Conservation (phyloP, 495 filamentous ascomycete genomes). For the Penicillium desertorum region DNA sequence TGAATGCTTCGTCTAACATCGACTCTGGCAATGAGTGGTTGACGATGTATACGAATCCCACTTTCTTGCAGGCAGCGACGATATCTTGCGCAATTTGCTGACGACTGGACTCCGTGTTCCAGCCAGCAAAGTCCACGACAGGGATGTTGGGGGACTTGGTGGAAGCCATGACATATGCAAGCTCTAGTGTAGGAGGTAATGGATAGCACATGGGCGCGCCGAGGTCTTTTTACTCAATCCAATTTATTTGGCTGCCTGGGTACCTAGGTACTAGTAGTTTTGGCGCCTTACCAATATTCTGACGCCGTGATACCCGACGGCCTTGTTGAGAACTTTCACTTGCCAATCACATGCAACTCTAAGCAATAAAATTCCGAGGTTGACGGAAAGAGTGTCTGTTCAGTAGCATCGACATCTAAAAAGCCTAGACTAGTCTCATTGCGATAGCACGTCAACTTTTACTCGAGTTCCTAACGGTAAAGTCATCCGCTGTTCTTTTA, state of each 20-base stretch:
- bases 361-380: conserved; percentile 8
- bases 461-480: neutral
- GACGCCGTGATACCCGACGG: too few relatives aligned
- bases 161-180: neutral
- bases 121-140: conserved; percentile 53
- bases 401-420: conserved; percentile 1
- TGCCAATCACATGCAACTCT: conserved; percentile 11
- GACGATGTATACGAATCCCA: conserved; percentile 61
- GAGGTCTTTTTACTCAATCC: too few relatives aligned
- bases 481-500: too few relatives aligned
- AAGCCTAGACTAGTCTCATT: conserved; percentile 4
- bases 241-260: too few relatives aligned
- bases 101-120: conserved; percentile 35
- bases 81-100: conserved; percentile 48
- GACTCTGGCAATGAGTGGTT: conserved; percentile 52
- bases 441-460: neutral
- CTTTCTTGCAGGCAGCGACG: conserved; percentile 52
- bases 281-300: too few relatives aligned
- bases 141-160: conserved; percentile 39
- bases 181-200: neutral
- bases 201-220: too few relatives aligned
- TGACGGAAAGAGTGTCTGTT: neutral
- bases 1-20: conserved; percentile 53
- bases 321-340: too few relatives aligned
- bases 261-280: too few relatives aligned